phyloP scores from a whole-genome alignment of 352 stramenopile species.

The Saprolegnia diclina region DNA sequence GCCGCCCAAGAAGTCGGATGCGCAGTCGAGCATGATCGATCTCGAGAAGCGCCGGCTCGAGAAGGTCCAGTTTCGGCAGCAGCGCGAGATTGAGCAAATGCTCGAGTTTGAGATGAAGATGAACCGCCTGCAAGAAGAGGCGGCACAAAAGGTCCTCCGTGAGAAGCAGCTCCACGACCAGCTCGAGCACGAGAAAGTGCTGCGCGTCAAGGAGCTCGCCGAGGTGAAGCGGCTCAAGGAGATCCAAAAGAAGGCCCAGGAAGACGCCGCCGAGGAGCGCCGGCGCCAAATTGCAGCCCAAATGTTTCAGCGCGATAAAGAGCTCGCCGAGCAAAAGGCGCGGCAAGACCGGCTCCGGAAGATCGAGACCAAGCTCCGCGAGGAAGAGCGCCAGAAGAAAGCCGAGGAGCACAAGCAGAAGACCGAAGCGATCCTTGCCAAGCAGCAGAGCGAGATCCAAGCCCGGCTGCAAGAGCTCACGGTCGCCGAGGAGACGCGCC shows the following conservation, averaged over 20 bases:
- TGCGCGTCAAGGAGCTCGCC: conserved; percentile 57
- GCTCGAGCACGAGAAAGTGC: conserved; percentile 55
- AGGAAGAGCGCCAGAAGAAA: conserved; percentile 69
- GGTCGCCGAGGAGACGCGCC: conserved; percentile 53
- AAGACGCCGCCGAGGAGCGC: conserved; percentile 78
- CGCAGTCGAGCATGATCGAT: conserved; percentile 43
- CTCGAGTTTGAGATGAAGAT: conserved; percentile 90
- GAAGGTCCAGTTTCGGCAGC: conserved; percentile 67
- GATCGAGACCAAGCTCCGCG: conserved; percentile 58
- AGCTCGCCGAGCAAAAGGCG: conserved; percentile 71
- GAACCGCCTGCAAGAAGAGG: conserved; percentile 74
- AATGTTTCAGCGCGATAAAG: conserved; percentile 62
- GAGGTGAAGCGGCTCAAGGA: conserved; percentile 72
- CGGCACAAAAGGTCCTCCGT: conserved; percentile 56
- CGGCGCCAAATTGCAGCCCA: conserved; percentile 55
- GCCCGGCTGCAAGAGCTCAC: conserved; percentile 53
- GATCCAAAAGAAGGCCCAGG: conserved; percentile 74
- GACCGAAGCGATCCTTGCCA: conserved; percentile 47
- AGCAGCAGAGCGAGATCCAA: conserved; percentile 65
- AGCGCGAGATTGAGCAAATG: conserved; percentile 86
- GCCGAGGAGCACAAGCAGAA: conserved; percentile 60
- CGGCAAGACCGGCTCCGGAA: conserved; percentile 57
- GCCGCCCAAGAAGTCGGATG: conserved; percentile 27
- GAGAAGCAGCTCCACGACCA: conserved; percentile 62
- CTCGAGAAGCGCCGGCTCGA: conserved; percentile 65